Conservation (phyloP, 257 asterid species). For the Solanum appendiculatum region DNA sequence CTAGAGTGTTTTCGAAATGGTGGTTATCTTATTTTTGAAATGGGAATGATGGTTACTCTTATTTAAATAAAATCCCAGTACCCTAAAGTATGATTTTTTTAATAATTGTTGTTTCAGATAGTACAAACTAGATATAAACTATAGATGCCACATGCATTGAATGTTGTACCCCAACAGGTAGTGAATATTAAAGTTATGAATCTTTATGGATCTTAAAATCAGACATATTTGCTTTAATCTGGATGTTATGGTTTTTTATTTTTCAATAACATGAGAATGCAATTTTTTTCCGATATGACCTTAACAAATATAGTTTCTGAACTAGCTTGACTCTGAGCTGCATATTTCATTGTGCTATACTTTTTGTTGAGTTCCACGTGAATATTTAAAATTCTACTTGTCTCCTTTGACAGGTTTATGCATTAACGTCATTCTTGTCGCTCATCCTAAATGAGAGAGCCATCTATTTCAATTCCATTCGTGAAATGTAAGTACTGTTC, state of each 20-base stretch:
- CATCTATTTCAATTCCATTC: conserved; percentile 81
- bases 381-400: conserved; percentile 2
- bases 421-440: conserved; percentile 86
- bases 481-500: conserved; percentile 73
- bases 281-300: neutral
- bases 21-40: neutral
- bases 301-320: neutral
- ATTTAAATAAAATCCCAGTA: neutral
- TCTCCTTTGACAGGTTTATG: conserved; percentile 65
- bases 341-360: neutral
- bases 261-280: neutral
- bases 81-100: neutral
- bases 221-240: neutral
- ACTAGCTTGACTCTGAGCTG: neutral
- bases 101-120: neutral
- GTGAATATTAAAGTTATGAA: neutral
- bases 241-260: neutral
- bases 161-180: neutral
- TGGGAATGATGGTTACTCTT: neutral
- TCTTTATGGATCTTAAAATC: neutral
- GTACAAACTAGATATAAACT: neutral
- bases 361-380: neutral
- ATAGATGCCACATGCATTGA: neutral
- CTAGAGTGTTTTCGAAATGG: neutral
- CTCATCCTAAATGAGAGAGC: conserved; percentile 58